phyloP scores from a whole-genome alignment of 2,329 filamentous ascomycete species.

The Penicillium sp. region DNA sequence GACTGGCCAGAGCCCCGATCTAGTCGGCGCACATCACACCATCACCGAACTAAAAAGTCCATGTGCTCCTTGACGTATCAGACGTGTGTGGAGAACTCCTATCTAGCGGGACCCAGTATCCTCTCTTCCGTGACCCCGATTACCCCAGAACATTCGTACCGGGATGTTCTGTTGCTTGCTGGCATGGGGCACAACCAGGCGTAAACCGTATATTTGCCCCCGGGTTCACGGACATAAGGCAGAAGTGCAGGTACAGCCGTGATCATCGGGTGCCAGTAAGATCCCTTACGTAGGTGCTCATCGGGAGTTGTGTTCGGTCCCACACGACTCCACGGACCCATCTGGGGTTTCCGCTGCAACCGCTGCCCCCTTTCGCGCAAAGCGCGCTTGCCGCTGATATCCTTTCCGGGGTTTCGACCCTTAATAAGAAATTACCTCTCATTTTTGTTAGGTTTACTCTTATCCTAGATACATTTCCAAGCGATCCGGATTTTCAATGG shows the following conservation, averaged over 20 bases:
- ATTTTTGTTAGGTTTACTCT: background rate
- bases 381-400: slow-evolving; percentile 40
- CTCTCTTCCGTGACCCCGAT: slow-evolving; percentile 12
- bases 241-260: slow-evolving; percentile 4
- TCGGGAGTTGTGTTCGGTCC: slow-evolving; percentile 11
- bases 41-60: slow-evolving; percentile 7
- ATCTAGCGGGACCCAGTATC: slow-evolving; percentile 10
- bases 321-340: slow-evolving; percentile 15
- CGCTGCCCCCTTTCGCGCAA: slow-evolving; percentile 33
- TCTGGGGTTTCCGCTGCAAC: slow-evolving; percentile 38
- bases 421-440: background rate
- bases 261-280: slow-evolving; percentile 16
- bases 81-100: slow-evolving; percentile 4
- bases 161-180: background rate
- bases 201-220: background rate
- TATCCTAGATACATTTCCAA: slow-evolving; percentile 2
- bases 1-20: slow-evolving; percentile 18
- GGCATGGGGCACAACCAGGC: background rate
- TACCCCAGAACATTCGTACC: background rate
- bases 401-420: background rate
- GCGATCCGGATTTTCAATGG: background rate
- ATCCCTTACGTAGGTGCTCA: background rate
- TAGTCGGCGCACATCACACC: slow-evolving; percentile 18
- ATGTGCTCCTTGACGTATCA: slow-evolving; percentile 21
- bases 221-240: slow-evolving; percentile 4